These are phyloP conservation scores for Anthracocystis setariae DNA, from an alignment of 1,284 basidiomycete genomes.

Conservation along the genomic window DNA sequence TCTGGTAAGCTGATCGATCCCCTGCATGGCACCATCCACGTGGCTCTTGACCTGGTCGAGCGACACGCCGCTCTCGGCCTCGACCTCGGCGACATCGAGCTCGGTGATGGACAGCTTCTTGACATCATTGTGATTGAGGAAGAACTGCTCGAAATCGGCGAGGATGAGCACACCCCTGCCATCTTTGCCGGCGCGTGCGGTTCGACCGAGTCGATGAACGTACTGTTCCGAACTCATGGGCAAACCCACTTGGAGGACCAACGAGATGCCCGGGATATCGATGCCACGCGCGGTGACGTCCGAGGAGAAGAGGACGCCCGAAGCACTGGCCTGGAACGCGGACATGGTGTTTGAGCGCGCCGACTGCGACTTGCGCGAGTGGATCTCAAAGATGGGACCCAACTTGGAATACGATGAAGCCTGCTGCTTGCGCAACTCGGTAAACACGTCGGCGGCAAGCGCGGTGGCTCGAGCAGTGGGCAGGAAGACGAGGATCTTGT, in stretches of 20 bases:
- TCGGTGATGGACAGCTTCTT: slow-evolving; percentile 67
- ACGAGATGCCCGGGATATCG: slow-evolving; percentile 68
- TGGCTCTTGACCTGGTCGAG: slow-evolving; percentile 7
- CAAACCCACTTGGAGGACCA: slow-evolving; percentile 73
- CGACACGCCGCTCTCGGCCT: slow-evolving; percentile 12
- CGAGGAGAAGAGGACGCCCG: slow-evolving; percentile 81
- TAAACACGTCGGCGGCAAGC: slow-evolving; percentile 70
- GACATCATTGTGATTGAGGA: slow-evolving; percentile 71
- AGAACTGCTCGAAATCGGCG: slow-evolving; percentile 72
- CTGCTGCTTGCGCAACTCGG: slow-evolving; percentile 22
- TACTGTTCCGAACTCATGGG: slow-evolving; percentile 58
- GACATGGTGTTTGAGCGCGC: slow-evolving; percentile 48
- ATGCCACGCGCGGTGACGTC: slow-evolving; percentile 91
- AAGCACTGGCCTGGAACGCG: slow-evolving; percentile 71
- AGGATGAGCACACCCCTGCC: slow-evolving; percentile 75
- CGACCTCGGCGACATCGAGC: slow-evolving; percentile 20
- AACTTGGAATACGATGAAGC: slow-evolving; percentile 20
- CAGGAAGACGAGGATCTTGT: slow-evolving; percentile 71
- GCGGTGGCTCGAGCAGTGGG: slow-evolving; percentile 77
- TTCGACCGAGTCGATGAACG: slow-evolving; percentile 71
- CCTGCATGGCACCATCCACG: slow-evolving; percentile 60
- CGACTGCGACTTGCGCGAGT: slow-evolving; percentile 53
- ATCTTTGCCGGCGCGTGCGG: slow-evolving; percentile 71
- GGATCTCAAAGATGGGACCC: slow-evolving; percentile 50
- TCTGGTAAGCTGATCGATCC: slow-evolving; percentile 41